A percentile compares a stretch with the other conserved stretches of the same genome.
These are phyloP conservation scores for Xylariales sp. DNA, from an alignment of 2,329 filamentous ascomycete genomes.

Conservation along the genomic window DNA sequence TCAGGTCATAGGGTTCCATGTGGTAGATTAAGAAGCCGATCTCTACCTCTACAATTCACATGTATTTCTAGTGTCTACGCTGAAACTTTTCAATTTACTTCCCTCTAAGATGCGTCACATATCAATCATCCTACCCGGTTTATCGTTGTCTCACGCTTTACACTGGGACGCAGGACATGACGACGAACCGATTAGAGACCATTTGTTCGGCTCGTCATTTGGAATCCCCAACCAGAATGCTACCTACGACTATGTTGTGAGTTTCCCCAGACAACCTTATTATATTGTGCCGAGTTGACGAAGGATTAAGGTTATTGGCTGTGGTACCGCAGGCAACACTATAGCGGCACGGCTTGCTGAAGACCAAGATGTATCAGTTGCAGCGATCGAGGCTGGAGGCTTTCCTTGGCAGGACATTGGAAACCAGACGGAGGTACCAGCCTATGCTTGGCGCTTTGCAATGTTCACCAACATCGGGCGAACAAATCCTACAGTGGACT, in stretches of 20 bases:
- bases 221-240: neutral
- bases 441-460: slow-evolving; percentile 8
- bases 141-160: neutral
- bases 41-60: too few relatives aligned
- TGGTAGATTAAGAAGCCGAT: too few relatives aligned
- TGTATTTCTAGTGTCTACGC: too few relatives aligned
- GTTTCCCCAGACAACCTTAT: neutral
- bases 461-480: neutral
- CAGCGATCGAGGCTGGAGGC: slow-evolving; percentile 33
- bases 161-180: neutral
- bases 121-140: too few relatives aligned
- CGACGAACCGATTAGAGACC: neutral
- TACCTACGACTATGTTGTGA: slow-evolving; percentile 18
- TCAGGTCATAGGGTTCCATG: too few relatives aligned
- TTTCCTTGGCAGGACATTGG: slow-evolving; percentile 25
- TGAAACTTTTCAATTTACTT: too few relatives aligned
- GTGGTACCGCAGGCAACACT: slow-evolving; percentile 32
- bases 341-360: slow-evolving; percentile 27
- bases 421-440: slow-evolving; percentile 14
- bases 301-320: slow-evolving; percentile 22
- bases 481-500: slow-evolving; percentile 15
- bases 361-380: slow-evolving; percentile 28
- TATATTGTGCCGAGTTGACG: neutral
- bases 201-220: slow-evolving; percentile 1
- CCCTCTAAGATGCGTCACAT: too few relatives aligned